phyloP scores from a whole-genome alignment of 306 rosid species.

The Malus asiatica region DNA sequence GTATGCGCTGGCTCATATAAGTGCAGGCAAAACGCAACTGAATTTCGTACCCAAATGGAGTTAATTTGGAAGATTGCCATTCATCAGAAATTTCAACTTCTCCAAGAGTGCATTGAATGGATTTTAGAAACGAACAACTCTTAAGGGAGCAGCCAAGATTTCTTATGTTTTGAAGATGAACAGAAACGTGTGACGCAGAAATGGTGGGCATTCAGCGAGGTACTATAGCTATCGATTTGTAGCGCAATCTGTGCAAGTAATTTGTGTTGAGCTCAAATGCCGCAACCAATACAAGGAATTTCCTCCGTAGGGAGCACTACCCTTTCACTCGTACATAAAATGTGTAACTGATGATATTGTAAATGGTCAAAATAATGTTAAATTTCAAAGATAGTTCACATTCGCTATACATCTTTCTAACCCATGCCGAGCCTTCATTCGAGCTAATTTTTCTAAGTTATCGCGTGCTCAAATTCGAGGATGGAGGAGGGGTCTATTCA shows the following conservation, averaged over 20 bases:
- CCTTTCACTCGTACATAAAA: background rate
- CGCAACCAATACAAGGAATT: background rate
- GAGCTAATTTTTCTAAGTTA: too few relatives aligned
- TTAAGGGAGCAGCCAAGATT: background rate
- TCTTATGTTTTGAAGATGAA: background rate
- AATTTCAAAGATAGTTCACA: background rate
- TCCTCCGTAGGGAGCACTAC: background rate
- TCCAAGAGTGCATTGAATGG: conserved; percentile 76
- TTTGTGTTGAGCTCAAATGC: background rate
- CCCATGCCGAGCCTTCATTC: too few relatives aligned
- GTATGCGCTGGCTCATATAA: conserved; percentile 69
- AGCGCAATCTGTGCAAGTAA: background rate
- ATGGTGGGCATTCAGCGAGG: background rate
- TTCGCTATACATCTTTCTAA: background rate
- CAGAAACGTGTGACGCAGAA: background rate
- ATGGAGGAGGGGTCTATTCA: too few relatives aligned
- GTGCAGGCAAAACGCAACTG: conserved; percentile 54
- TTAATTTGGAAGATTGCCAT: conserved; percentile 53
- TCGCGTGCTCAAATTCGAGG: too few relatives aligned
- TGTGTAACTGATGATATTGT: background rate
- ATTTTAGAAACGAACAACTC: conserved; percentile 40
- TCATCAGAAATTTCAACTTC: conserved; percentile 78
- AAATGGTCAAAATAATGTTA: background rate
- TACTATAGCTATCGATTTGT: background rate
- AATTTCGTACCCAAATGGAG: conserved; percentile 53